These are phyloP conservation scores for Pichia sp. DNA, from an alignment of 1,139 yeast species.

Conservation along the genomic window DNA sequence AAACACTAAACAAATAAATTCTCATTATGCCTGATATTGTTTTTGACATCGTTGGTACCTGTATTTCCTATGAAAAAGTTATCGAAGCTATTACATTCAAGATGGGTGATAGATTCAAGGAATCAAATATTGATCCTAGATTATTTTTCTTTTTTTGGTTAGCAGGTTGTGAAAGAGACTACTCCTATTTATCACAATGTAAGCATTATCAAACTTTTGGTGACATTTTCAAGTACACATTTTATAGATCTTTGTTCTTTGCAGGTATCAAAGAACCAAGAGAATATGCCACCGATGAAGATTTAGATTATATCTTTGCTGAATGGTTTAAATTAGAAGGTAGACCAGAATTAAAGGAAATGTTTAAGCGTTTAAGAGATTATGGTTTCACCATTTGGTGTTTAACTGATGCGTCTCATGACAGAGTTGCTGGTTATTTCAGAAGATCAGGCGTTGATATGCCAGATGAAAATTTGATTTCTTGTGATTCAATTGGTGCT, in stretches of 20 bases:
- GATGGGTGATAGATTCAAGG: constrained; percentile 22
- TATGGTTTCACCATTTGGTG: constrained; percentile 26
- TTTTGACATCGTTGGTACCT: constrained; percentile 27
- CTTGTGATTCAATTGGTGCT: constrained; percentile 26
- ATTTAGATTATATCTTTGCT: constrained; percentile 19
- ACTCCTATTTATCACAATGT: constrained; percentile 23
- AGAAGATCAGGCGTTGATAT: constrained; percentile 21
- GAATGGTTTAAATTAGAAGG: constrained; percentile 23
- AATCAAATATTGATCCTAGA: constrained; percentile 19
- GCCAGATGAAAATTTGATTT: constrained; percentile 22
- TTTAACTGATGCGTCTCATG: constrained; percentile 24
- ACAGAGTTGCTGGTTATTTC: constrained; percentile 24
- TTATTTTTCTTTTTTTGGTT: constrained; percentile 26
- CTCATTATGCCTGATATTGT: constrained; percentile 28
- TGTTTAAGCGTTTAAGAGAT: constrained; percentile 22
- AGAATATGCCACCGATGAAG: constrained; percentile 22
- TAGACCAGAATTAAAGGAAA: constrained; percentile 24
- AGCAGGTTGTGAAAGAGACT: constrained; percentile 27
- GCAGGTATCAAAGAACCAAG: constrained; percentile 24
- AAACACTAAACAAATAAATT: no score
- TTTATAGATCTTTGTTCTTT: constrained; percentile 23
- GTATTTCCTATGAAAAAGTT: constrained; percentile 23
- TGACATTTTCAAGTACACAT: constrained; percentile 21
- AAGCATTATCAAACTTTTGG: constrained; percentile 21
- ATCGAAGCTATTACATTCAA: constrained; percentile 21